Conservation (phyloP, 768 basidiomycete species). For the Pleurotus citrinopileatus region DNA sequence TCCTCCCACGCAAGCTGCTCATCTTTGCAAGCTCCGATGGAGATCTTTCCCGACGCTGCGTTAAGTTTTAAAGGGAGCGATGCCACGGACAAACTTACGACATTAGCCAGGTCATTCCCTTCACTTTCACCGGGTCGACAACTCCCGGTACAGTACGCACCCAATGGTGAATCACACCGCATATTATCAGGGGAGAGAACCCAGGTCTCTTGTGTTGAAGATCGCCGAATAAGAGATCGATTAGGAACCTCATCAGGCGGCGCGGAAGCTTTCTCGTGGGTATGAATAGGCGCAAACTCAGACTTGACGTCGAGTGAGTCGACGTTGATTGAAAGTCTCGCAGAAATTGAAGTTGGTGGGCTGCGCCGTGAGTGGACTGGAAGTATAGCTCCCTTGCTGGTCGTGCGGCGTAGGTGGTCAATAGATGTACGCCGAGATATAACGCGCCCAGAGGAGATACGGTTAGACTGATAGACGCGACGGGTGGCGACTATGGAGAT, state of each 20-base stretch:
- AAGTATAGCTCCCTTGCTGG: too few relatives aligned
- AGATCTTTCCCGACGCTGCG: constrained; percentile 29
- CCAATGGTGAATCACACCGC: constrained; percentile 28
- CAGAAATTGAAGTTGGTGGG: too few relatives aligned
- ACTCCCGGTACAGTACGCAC: constrained; percentile 29
- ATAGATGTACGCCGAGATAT: constrained; percentile 20
- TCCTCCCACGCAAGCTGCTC: constrained; percentile 36
- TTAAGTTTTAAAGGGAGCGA: not conserved
- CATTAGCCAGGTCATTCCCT: constrained; percentile 20
- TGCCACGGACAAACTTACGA: constrained; percentile 21
- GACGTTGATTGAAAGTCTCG: not conserved
- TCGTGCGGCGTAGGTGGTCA: constrained; percentile 16
- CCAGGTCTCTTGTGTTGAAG: constrained; percentile 13
- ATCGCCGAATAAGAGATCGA: constrained; percentile 11
- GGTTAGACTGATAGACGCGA: constrained; percentile 24
- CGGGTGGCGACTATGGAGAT: constrained; percentile 13
- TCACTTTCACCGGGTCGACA: constrained; percentile 16
- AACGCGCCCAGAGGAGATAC: constrained; percentile 17
- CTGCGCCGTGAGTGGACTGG: too few relatives aligned
- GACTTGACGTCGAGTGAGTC: constrained; percentile 3
- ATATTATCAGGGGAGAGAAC: constrained; percentile 2
- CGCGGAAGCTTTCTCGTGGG: not conserved
- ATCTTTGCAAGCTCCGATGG: constrained; percentile 34
- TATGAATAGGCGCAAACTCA: not conserved
- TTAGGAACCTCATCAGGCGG: not conserved